Base-by-base conservation (phyloP, 345 rosid genomes). In the Iberis pinnata region DNA sequence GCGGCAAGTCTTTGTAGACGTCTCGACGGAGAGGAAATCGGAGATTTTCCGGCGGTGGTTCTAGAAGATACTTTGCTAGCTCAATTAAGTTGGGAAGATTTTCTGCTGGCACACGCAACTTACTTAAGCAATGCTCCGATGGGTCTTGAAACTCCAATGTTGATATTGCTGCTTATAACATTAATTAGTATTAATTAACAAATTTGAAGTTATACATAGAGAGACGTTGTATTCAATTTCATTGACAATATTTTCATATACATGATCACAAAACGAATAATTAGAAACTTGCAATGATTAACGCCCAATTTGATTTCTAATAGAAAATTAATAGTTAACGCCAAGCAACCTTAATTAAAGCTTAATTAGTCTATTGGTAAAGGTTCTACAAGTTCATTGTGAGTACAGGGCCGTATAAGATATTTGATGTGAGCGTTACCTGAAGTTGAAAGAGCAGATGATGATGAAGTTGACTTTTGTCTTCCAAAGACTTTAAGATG, bases 401-500 rank as follows among this genome's bases (percentile, higher is more conserved):
- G n/a, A n/a, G n/a, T n/a, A n/a, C 4, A 26, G 4, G 29, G 29
- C 8, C 8, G 4, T 0, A 26, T 4, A 26, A 20, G 6, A 61
- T 67, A 64, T 82, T 77, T 80, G 15, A 8, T 22, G 25, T 22
- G 6, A 41, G 26, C 50, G 60, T 76, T 84, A 79, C 83, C 80
- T 63, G 75, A 64, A 18, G 68, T 33, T 56, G 78, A 64, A 70
- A 81, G 56, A 58, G 75, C 56, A 54, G 80, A 43, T 39, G 80
- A 43, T 39, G 80, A 37, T 6, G 76, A 27, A 18, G 88, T 58
- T 42, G 81, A 57, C 66, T 75, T 88, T 70, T 84, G 66, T 48
- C 98, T 76, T 58, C 98, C 98, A 61, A 92, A 80, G 47, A 92
- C 90, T 73, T 83, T 92, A 56, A 92, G 71, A 61, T 88, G 95